Conservation (phyloP, 2,329 filamentous ascomycete species). For the Penicillium freii region DNA sequence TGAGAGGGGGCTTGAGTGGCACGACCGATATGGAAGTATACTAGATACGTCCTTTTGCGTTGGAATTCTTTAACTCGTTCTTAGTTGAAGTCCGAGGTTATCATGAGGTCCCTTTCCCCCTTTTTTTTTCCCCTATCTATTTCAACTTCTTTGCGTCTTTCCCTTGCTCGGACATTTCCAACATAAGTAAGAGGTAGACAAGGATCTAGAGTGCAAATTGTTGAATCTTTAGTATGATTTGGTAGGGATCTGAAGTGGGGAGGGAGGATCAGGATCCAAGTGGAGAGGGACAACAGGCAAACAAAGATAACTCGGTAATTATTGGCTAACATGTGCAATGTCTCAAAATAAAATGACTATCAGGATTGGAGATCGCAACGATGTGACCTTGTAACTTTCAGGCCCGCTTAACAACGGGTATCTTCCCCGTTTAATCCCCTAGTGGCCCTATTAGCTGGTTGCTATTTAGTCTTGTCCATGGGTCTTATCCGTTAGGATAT, state of each 20-base stretch:
- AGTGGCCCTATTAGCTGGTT: not conserved
- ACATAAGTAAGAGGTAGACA: not conserved
- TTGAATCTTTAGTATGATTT: not conserved
- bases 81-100: not conserved
- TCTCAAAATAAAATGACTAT: slow-evolving; percentile 10
- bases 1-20: not conserved
- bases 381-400: slow-evolving; percentile 28
- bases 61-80: not conserved
- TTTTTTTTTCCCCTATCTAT: not conserved
- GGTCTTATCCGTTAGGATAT: slow-evolving; percentile 15
- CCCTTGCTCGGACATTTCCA: not conserved
- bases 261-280: not conserved
- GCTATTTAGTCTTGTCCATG: slow-evolving; percentile 6
- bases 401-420: slow-evolving; percentile 25
- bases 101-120: not conserved
- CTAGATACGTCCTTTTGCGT: not conserved
- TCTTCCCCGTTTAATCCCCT: slow-evolving; percentile 18
- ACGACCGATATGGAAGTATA: not conserved
- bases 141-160: not conserved
- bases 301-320: not conserved
- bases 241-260: not conserved
- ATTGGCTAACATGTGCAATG: slow-evolving; percentile 23
- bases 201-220: not conserved
- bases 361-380: slow-evolving; percentile 11
- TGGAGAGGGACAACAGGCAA: slow-evolving; percentile 1